Evolutionary conservation across 805 yeast species (phyloP).

Genomic region (Clavispora carvajalis): DNA sequence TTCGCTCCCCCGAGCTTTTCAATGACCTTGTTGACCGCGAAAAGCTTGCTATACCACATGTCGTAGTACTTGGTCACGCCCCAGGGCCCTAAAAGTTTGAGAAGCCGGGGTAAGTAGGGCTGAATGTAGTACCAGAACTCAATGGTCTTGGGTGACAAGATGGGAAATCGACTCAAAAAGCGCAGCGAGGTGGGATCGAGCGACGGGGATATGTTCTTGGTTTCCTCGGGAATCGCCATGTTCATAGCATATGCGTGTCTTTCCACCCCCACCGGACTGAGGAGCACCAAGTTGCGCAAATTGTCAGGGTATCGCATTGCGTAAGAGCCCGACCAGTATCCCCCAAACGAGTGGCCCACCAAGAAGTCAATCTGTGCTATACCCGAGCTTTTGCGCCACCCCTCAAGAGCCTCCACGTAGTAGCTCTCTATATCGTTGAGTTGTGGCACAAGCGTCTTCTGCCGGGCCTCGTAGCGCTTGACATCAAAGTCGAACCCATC

Average conservation of each 20-base stretch:
- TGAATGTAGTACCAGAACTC: slow-evolving; percentile 35
- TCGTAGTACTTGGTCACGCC: slow-evolving; percentile 33
- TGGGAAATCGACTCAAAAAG: slow-evolving; percentile 45
- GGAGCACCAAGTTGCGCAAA: slow-evolving; percentile 50
- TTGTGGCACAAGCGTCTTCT: slow-evolving; percentile 31
- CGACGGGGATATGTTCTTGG: slow-evolving; percentile 25
- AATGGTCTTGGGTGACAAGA: slow-evolving; percentile 26
- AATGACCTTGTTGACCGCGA: slow-evolving; percentile 35
- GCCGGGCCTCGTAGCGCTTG: slow-evolving; percentile 24
- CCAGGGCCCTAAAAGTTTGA: slow-evolving; percentile 42
- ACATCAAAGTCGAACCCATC: slow-evolving; percentile 28
- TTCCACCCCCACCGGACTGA: slow-evolving; percentile 79
- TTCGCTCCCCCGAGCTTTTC: slow-evolving; percentile 25
- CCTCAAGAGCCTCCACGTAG: slow-evolving; percentile 55
- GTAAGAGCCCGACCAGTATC: slow-evolving; percentile 63
- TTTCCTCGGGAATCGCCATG: slow-evolving; percentile 23
- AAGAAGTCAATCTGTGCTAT: slow-evolving; percentile 53
- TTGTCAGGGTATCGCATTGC: slow-evolving; percentile 52
- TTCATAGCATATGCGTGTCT: slow-evolving; percentile 57
- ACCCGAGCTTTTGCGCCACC: slow-evolving; percentile 51
- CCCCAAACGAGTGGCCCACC: slow-evolving; percentile 79
- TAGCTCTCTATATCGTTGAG: slow-evolving; percentile 46
- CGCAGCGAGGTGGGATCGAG: slow-evolving; percentile 40
- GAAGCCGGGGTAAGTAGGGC: slow-evolving; percentile 43
- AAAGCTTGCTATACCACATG: slow-evolving; percentile 38